Evolutionary conservation across 148 eudicot species (phyloP), one percentile per base, ranked within the genome.

Genomic region (Rhododendron ferrugineum): DNA sequence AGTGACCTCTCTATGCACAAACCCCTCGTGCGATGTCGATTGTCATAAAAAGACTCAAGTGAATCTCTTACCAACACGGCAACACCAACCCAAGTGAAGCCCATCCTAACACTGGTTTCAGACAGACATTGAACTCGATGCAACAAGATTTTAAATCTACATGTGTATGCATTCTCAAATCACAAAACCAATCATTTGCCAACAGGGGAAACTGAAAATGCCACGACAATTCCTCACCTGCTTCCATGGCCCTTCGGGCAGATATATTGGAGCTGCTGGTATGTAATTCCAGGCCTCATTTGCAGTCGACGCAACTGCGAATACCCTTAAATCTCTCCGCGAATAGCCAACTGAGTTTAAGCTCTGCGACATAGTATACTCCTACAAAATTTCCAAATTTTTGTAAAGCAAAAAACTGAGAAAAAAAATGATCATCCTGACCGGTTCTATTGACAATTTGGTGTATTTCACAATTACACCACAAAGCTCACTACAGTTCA

Each of bases 181-280:
- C 16, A 60, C 28, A 62, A 66, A 85, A 26, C 28, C 75, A 75
- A 72, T 11, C 34, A 14, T 76, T 13, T 70, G 68, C 5, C 58
- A 8, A 58, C 18, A 83, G 83, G 30, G 44, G 2, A 79, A 58
- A 75, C n/a, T 7, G 16, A 18, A 54, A 54, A 18, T 56, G 52
- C 56, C 47, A 58, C 16, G 14, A 30, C 56, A 83, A 9, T 37
- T 34, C 37, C 66, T 85, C 78, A 95, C 99, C 96, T 95, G 96
- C 86, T 95, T 75, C 97, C 98, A 96, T 46, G 97, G 94, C 80
- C 99, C 99, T 89, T 95, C 91, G 3, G 99, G 99, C 89, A 96
- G 86, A 50, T 91, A 88, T 37, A 96, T 96, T 2, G 99, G 98
- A 89, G 99, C 99, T 64, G 98, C 93, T 18, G 95, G 90, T 44